A percentile compares a stretch with the other conserved stretches of the same genome.
These are phyloP conservation scores for Strombidium stylifer DNA, from an alignment of 73 alveolate genomes.

Conservation along the genomic window DNA sequence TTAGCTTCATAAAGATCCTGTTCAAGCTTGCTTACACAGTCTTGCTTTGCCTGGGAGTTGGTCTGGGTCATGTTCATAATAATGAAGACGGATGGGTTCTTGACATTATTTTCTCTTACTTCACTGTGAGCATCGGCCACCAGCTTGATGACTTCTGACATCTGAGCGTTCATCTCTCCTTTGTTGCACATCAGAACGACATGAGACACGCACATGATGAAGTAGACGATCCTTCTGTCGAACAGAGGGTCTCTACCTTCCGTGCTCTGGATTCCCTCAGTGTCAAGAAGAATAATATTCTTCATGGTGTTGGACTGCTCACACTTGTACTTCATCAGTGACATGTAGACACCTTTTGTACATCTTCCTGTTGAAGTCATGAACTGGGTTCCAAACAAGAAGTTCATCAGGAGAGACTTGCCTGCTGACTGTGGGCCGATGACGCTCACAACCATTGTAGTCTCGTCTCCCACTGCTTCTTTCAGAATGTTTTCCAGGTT, in stretches of 20 bases:
- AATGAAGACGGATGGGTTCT: background rate
- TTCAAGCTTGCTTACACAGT: background rate
- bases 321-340: conserved; percentile 22
- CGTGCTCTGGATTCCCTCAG: conserved; percentile 56
- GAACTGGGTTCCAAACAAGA: conserved; percentile 31
- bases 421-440: conserved; percentile 65
- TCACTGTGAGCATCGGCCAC: conserved; percentile 12
- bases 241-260: conserved; percentile 63
- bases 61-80: conserved; percentile 17
- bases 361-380: conserved; percentile 23
- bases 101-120: background rate
- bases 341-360: conserved; percentile 54
- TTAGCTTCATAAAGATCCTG: background rate
- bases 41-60: background rate
- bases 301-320: background rate
- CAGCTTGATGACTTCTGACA: conserved; percentile 14
- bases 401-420: conserved; percentile 33
- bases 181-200: conserved; percentile 25
- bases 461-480: background rate
- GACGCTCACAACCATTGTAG: conserved; percentile 37
- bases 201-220: conserved; percentile 14
- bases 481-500: conserved; percentile 4
- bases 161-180: conserved; percentile 21
- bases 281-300: conserved; percentile 48
- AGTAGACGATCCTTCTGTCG: conserved; percentile 58